Conservation (phyloP, 1,284 basidiomycete species). For the Ceratobasidium sp. region DNA sequence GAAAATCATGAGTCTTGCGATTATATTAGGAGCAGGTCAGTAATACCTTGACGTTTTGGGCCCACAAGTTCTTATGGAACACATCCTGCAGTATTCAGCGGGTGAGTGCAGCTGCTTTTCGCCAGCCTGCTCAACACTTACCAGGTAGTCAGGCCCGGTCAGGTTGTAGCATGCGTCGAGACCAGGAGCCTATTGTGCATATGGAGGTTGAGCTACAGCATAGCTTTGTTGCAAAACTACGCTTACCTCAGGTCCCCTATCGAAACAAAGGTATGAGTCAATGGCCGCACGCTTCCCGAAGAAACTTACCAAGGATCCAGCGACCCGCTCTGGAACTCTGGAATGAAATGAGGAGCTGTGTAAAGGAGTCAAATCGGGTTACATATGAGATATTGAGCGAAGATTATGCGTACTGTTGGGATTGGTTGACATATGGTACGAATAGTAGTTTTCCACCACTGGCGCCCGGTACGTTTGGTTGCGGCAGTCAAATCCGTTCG, state of each 20-base stretch:
- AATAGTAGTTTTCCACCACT: slow-evolving; percentile 63
- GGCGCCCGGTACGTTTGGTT: slow-evolving; percentile 64
- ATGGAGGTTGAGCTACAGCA: neutral
- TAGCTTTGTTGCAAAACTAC: slow-evolving; percentile 51
- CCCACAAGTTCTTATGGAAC: slow-evolving; percentile 75
- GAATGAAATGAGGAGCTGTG: slow-evolving; percentile 64
- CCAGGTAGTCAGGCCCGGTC: slow-evolving; percentile 68
- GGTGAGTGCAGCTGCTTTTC: neutral
- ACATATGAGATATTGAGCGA: slow-evolving; percentile 37
- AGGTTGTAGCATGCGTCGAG: slow-evolving; percentile 61
- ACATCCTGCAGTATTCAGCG: slow-evolving; percentile 58
- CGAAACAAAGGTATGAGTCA: slow-evolving; percentile 45
- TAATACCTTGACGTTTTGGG: slow-evolving; percentile 73
- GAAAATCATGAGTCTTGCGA: neutral
- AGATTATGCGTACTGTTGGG: slow-evolving; percentile 29
- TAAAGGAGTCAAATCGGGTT: slow-evolving; percentile 48
- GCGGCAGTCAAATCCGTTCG: slow-evolving; percentile 68
- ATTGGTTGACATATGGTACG: slow-evolving; percentile 57
- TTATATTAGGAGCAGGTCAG: neutral
- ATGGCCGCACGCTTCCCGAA: slow-evolving; percentile 56
- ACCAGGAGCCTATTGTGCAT: slow-evolving; percentile 48
- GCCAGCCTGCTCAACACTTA: neutral
- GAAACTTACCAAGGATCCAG: slow-evolving; percentile 58
- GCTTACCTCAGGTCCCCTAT: slow-evolving; percentile 69
- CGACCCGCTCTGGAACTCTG: slow-evolving; percentile 58